Conservation (phyloP, 1,284 basidiomycete species). For the Marasmius tenuissimus region DNA sequence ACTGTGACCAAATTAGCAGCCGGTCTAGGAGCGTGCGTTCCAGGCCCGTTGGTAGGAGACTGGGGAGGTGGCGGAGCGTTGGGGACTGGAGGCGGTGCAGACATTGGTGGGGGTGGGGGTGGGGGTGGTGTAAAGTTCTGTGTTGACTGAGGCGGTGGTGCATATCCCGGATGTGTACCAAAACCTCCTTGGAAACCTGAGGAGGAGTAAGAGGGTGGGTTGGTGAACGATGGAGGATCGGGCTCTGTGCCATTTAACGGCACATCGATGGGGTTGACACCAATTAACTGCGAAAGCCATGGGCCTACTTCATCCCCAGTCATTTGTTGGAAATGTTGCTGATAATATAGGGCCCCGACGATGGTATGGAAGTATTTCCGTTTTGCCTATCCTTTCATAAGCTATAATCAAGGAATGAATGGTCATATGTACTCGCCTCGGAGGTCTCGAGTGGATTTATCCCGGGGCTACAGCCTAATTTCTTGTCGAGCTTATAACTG, state of each 20-base stretch:
- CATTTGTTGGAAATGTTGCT: conserved; percentile 32
- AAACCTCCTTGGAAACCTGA: not conserved
- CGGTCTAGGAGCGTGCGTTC: no score
- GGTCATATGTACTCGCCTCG: conserved; percentile 25
- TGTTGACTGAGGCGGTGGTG: conserved; percentile 20
- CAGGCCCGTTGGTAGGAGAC: no score
- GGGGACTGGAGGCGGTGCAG: conserved; percentile 13
- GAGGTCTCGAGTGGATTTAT: conserved; percentile 29
- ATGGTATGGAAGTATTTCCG: conserved; percentile 48
- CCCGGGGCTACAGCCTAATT: conserved; percentile 37
- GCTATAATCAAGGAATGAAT: conserved; percentile 7
- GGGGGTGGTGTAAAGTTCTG: conserved; percentile 3
- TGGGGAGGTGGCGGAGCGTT: no score
- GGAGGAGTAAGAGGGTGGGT: conserved; percentile 11
- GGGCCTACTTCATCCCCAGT: conserved; percentile 28
- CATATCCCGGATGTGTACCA: conserved; percentile 12
- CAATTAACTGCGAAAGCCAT: conserved; percentile 51
- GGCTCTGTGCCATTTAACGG: not conserved
- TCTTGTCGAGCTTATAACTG: conserved; percentile 39
- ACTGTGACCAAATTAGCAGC: no score
- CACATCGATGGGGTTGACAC: conserved; percentile 3
- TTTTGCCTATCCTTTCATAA: conserved; percentile 37
- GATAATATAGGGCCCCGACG: conserved; percentile 50
- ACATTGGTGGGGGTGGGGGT: conserved; percentile 25
- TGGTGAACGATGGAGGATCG: conserved; percentile 1